Percentiles rank a stretch among this genome's conserved stretches.
Evolutionary conservation across 2,329 filamentous ascomycete species (phyloP).

Genomic region (Neurospora sp.): DNA sequence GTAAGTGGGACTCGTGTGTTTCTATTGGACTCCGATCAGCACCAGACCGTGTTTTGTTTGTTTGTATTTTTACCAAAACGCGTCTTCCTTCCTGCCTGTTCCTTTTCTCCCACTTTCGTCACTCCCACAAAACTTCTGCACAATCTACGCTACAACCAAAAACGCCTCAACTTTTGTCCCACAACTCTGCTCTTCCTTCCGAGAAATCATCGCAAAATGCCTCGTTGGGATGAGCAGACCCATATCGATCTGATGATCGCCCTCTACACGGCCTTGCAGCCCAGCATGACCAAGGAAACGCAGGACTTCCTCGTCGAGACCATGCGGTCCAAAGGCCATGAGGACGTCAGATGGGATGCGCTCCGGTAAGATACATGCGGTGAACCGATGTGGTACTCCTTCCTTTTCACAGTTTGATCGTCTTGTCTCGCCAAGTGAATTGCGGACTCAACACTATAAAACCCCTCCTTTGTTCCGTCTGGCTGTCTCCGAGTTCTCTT

Average conservation of each 20-base stretch:
- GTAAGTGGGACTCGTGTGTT: conserved; percentile 22
- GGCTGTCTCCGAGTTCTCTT: not conserved
- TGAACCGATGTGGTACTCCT: not conserved
- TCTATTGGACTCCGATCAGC: conserved; percentile 3
- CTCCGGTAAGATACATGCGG: conserved; percentile 12
- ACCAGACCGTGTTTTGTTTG: not conserved
- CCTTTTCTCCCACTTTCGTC: not conserved
- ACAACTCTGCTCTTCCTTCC: not conserved
- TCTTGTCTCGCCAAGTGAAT: not conserved
- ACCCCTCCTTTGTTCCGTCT: not conserved
- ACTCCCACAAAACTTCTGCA: not conserved
- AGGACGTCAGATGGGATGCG: conserved; percentile 14
- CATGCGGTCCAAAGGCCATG: conserved; percentile 17
- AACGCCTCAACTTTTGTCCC: not conserved
- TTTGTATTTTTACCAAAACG: not conserved
- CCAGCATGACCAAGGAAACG: conserved; percentile 12
- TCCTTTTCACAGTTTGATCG: conserved; percentile 1
- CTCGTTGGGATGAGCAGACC: conserved; percentile 6
- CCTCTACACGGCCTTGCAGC: conserved; percentile 12
- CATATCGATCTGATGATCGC: conserved; percentile 15
- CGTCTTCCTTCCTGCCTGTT: not conserved
- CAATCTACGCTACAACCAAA: not conserved
- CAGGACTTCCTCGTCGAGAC: conserved; percentile 14
- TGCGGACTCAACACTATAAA: not conserved
- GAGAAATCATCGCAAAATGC: conserved; percentile 5